These are phyloP conservation scores for Colletotrichum cordylinicola DNA, from an alignment of 2,329 filamentous ascomycete genomes.

Conservation along the genomic window DNA sequence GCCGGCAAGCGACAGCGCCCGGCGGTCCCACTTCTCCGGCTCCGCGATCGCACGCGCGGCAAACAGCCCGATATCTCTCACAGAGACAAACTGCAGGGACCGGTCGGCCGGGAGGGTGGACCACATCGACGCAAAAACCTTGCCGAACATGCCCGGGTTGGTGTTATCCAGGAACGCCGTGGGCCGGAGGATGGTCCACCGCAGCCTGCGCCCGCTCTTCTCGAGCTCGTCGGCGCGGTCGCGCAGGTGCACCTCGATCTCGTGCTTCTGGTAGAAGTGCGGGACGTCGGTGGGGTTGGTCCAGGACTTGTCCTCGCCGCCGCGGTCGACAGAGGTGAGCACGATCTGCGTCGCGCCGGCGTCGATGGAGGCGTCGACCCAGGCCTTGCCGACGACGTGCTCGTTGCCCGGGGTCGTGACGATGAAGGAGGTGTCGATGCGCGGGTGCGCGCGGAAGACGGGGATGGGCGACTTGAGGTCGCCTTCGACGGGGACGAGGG, in stretches of 20 bases:
- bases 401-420: slow-evolving; percentile 32
- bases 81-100: slow-evolving; percentile 30
- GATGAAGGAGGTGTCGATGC: slow-evolving; percentile 28
- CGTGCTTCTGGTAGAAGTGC: slow-evolving; percentile 27
- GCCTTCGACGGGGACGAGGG: slow-evolving; percentile 25
- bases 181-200: slow-evolving; percentile 31
- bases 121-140: slow-evolving; percentile 32
- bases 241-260: slow-evolving; percentile 23
- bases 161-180: slow-evolving; percentile 34
- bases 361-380: slow-evolving; percentile 29
- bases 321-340: slow-evolving; percentile 29
- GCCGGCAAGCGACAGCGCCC: slow-evolving; percentile 21
- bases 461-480: slow-evolving; percentile 21
- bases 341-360: slow-evolving; percentile 52
- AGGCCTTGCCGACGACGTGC: slow-evolving; percentile 26
- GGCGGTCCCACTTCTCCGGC: slow-evolving; percentile 20
- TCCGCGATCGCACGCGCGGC: slow-evolving; percentile 20
- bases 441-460: slow-evolving; percentile 26
- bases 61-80: slow-evolving; percentile 29
- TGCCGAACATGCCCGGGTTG: slow-evolving; percentile 29
- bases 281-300: slow-evolving; percentile 26
- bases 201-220: not conserved
- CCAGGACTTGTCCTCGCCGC: slow-evolving; percentile 30
- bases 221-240: slow-evolving; percentile 8
- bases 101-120: slow-evolving; percentile 27